These are phyloP conservation scores for Leptomonas pyrrhocoris DNA, from an alignment of 208 protist species.

Conservation along the genomic window DNA sequence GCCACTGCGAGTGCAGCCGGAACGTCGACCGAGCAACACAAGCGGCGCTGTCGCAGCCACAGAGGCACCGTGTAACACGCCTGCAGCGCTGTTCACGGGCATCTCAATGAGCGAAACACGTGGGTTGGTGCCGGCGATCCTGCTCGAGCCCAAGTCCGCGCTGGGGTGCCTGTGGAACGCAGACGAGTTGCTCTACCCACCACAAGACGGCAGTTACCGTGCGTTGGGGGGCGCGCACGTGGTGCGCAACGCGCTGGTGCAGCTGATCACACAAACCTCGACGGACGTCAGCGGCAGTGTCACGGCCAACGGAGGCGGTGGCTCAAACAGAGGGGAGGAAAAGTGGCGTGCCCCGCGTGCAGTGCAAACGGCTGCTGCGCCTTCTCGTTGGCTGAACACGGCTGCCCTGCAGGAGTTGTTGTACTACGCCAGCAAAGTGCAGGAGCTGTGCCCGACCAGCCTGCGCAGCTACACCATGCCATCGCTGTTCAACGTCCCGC, in stretches of 20 bases:
- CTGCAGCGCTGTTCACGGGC: constrained; percentile 21
- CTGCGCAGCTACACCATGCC: constrained; percentile 41
- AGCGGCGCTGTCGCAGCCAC: background rate
- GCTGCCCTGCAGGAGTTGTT: constrained; percentile 29
- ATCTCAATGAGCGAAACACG: constrained; percentile 11
- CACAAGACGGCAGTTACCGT: constrained; percentile 36
- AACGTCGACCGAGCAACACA: background rate
- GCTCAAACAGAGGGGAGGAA: too few relatives aligned
- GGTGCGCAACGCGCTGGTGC: constrained; percentile 34
- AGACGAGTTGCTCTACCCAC: constrained; percentile 65
- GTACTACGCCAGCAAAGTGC: constrained; percentile 37
- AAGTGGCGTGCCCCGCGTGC: too few relatives aligned
- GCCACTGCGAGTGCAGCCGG: constrained; percentile 25
- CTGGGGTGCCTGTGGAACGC: constrained; percentile 52
- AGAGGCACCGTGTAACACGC: background rate
- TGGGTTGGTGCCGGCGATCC: constrained; percentile 35
- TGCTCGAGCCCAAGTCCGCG: constrained; percentile 58
- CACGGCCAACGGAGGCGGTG: background rate
- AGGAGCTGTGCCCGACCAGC: constrained; percentile 32
- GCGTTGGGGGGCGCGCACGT: constrained; percentile 45
- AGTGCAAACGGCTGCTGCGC: background rate
- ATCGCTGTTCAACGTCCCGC: constrained; percentile 13
- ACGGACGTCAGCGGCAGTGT: background rate
- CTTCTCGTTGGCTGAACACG: background rate
- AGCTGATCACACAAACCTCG: constrained; percentile 20